Conservation (phyloP, 2,329 filamentous ascomycete species). For the Talaromyces amestolkiae region DNA sequence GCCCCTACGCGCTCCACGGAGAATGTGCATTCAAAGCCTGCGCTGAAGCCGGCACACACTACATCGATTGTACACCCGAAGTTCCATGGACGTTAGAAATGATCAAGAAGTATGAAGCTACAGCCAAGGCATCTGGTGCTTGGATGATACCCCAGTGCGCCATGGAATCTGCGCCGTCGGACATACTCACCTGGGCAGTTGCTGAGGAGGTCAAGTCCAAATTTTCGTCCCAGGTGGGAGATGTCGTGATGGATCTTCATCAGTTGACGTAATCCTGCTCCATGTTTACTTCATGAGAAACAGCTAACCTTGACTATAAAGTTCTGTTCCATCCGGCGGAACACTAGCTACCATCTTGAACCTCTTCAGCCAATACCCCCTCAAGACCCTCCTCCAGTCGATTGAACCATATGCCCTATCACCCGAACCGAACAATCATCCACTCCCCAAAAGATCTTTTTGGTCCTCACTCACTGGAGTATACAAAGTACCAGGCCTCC, state of each 20-base stretch:
- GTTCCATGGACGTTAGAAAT: slow-evolving; percentile 11
- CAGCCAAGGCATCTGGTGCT: slow-evolving; percentile 1
- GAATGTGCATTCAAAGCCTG: slow-evolving; percentile 6
- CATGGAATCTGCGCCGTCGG: slow-evolving; percentile 10
- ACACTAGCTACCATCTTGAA: slow-evolving; percentile 4
- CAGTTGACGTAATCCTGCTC: not conserved
- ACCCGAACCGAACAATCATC: not conserved
- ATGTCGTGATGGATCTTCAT: not conserved
- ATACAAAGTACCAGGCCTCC: not conserved
- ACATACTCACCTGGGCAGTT: slow-evolving; percentile 6
- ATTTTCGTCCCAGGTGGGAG: not conserved
- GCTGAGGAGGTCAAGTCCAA: not conserved
- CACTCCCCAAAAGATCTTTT: not conserved
- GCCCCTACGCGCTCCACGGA: slow-evolving; percentile 10
- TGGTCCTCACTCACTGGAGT: not conserved
- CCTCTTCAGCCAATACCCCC: slow-evolving; percentile 1
- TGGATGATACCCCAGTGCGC: slow-evolving; percentile 9
- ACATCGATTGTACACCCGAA: slow-evolving; percentile 8
- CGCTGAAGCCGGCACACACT: slow-evolving; percentile 9
- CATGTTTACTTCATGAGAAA: not conserved
- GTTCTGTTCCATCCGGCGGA: slow-evolving; percentile 6
- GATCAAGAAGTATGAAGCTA: slow-evolving; percentile 13
- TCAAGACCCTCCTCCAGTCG: not conserved
- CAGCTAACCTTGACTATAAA: not conserved
- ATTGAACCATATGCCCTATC: slow-evolving; percentile 7